Percentiles rank a stretch among this genome's conserved stretches.
These are phyloP conservation scores for Hypholoma sublateritium DNA, from an alignment of 768 basidiomycete species.

Conservation along the genomic window DNA sequence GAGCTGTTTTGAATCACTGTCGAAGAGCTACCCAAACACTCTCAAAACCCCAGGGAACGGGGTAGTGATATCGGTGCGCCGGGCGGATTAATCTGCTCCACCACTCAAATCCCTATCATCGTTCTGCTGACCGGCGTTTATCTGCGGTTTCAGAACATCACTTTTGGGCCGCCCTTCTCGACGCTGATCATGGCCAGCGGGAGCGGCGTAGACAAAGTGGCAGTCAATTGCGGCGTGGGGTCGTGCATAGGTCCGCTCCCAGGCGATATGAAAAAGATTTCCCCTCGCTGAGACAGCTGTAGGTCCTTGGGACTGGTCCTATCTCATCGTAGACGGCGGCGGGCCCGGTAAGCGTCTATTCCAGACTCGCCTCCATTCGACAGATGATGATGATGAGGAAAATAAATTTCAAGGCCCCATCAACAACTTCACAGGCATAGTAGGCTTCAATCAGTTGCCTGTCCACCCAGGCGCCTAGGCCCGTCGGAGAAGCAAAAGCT, in stretches of 20 bases:
- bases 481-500: background rate
- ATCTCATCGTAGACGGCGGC: constrained; percentile 22
- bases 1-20: too few relatives aligned
- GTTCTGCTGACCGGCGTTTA: background rate
- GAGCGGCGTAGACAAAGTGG: constrained; percentile 40
- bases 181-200: constrained; percentile 38
- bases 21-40: constrained; percentile 58
- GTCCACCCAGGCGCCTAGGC: background rate
- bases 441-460: constrained; percentile 25
- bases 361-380: background rate
- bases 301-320: constrained; percentile 30
- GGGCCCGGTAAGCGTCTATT: constrained; percentile 16
- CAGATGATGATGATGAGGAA: background rate
- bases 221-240: constrained; percentile 55
- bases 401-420: constrained; percentile 29
- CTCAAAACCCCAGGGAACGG: constrained; percentile 57
- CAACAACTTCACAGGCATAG: constrained; percentile 33
- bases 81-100: background rate
- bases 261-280: background rate
- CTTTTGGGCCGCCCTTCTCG: constrained; percentile 42
- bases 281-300: background rate
- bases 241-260: constrained; percentile 43
- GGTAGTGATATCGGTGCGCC: constrained; percentile 55
- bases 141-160: constrained; percentile 38
- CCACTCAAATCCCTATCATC: background rate